Conservation (phyloP, 768 basidiomycete species). For the Trametes sanguinea region DNA sequence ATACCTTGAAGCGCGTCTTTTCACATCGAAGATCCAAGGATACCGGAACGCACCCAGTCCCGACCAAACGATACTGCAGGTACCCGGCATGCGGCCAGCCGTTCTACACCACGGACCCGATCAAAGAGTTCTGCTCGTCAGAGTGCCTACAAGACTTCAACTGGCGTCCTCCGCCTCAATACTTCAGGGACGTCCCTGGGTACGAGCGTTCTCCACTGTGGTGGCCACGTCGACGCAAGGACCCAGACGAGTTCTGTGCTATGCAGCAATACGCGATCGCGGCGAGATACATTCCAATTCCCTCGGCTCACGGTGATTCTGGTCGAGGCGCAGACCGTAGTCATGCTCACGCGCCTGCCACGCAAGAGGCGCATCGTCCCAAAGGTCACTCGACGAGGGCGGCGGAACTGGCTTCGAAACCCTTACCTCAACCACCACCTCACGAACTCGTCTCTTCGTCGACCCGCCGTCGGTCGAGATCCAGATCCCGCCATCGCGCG, state of each 20-base stretch:
- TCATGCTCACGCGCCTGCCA: too few relatives aligned
- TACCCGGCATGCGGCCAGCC: background rate
- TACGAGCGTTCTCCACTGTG: background rate
- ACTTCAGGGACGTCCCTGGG: background rate
- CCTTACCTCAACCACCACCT: background rate
- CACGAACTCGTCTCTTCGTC: background rate
- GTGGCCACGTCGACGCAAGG: background rate
- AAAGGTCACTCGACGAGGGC: background rate
- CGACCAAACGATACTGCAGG: conserved; percentile 2
- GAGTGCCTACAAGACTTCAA: conserved; percentile 12
- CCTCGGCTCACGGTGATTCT: background rate
- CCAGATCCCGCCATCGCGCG: too few relatives aligned
- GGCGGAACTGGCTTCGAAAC: background rate
- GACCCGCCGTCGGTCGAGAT: background rate
- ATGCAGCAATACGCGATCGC: background rate
- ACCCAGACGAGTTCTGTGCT: background rate
- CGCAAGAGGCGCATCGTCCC: background rate
- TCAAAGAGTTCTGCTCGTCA: conserved; percentile 10
- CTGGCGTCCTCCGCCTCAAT: conserved; percentile 3
- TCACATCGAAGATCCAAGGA: background rate
- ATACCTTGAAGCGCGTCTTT: conserved; percentile 10
- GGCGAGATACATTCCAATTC: too few relatives aligned
- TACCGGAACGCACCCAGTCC: background rate
- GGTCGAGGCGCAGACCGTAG: background rate
- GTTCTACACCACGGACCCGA: background rate